These are phyloP conservation scores for Agapanthus africanus DNA, from an alignment of 106 monocot genomes.

Conservation along the genomic window DNA sequence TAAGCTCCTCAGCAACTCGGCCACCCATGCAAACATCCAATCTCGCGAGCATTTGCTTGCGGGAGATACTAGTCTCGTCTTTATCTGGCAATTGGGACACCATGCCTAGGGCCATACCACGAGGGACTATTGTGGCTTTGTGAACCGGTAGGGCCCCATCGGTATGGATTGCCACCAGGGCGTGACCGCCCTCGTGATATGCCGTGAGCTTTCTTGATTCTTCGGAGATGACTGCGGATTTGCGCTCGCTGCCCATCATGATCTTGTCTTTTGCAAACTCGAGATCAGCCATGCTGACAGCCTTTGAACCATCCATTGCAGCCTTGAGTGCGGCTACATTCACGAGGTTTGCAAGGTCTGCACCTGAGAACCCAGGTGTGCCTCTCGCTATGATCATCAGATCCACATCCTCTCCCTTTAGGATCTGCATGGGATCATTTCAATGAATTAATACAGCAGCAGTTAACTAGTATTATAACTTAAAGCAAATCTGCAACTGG, in stretches of 20 bases:
- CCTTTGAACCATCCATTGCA: conserved; percentile 98
- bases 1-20: conserved; percentile 85
- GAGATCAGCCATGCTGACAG: conserved; percentile 80
- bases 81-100: conserved; percentile 85
- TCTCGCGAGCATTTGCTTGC: conserved; percentile 86
- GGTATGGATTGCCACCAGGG: conserved; percentile 91
- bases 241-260: conserved; percentile 99
- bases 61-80: conserved; percentile 81
- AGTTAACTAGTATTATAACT: no score
- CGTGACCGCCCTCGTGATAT: conserved; percentile 96
- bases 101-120: conserved; percentile 95
- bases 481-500: no score
- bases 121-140: conserved; percentile 87
- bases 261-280: conserved; percentile 98
- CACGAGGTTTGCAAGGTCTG: conserved; percentile 93
- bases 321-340: conserved; percentile 95
- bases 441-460: no score
- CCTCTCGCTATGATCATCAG: conserved; percentile 88
- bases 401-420: conserved; percentile 90
- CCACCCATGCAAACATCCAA: conserved; percentile 98
- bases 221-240: conserved; percentile 90
- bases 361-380: conserved; percentile 95
- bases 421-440: conserved; percentile 36
- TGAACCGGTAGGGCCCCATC: conserved; percentile 80
- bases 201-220: conserved; percentile 81